Conservation (phyloP, 139 green algal genomes). For the Tetraselmis chui region DNA sequence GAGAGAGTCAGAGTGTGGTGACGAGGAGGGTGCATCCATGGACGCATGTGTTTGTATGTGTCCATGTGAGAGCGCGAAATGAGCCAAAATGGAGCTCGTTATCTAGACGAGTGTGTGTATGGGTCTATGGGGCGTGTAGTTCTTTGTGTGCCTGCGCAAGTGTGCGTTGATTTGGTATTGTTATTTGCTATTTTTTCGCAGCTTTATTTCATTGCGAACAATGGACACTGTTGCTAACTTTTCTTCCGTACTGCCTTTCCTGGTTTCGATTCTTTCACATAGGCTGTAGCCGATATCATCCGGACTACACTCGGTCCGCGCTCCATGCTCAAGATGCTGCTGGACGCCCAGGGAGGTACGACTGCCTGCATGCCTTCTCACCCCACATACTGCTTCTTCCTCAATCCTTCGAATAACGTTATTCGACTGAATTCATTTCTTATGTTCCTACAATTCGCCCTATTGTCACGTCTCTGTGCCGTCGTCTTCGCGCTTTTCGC, state of each 20-base stretch:
- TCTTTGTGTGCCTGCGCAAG: background rate
- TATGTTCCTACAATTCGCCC: no score
- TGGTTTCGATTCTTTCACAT: background rate
- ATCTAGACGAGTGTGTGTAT: no score
- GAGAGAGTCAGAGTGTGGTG: no score
- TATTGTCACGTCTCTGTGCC: background rate
- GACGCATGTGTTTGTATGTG: no score
- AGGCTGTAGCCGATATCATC: constrained; percentile 96
- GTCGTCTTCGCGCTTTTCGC: no score
- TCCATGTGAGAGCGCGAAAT: no score
- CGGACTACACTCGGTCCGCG: constrained; percentile 92
- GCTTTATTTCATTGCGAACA: background rate
- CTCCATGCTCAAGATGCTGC: constrained; percentile 98
- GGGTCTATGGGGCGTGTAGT: background rate
- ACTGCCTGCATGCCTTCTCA: no score
- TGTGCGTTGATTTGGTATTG: background rate
- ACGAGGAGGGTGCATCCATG: no score
- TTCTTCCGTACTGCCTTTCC: background rate
- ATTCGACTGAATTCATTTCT: no score
- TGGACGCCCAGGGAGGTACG: constrained; percentile 92
- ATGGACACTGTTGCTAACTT: background rate
- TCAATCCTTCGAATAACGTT: no score
- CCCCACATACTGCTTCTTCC: no score
- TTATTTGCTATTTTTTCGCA: constrained; percentile 7
- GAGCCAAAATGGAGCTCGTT: no score